Base-by-base conservation (phyloP, 305 asterid species). In the Fraxinus xanthoxyloides region DNA sequence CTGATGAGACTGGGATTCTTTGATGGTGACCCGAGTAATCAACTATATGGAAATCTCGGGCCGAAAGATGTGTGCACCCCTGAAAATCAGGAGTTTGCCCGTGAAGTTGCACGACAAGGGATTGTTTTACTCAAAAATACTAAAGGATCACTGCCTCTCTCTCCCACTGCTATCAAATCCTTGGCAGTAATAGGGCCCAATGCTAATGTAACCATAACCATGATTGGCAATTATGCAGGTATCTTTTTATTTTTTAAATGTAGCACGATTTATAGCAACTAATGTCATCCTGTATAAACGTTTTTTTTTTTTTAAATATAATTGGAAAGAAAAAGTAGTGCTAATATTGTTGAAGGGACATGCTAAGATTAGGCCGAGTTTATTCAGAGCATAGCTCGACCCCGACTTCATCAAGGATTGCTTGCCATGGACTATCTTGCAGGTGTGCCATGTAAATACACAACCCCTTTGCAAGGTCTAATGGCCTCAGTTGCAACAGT, bases 161-260 rank as follows among this genome's bases (percentile, higher is more conserved):
- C 97, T 4, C 78, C 90, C 17, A 59, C 91, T 17, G 65, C 80
- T 74, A 94, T 88, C 82, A 88, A 87, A 77, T 87, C 94, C 15
- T 90, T 95, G 36, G 97, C 97, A 0, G 93, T 95, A 0, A 95
- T 95, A 4, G 99, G 99, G 38, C 99, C 99, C 4, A 95, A 92
- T 82, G 94, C 95, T 15, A 83, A 91, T 76, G 93, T 75, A 23
- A 87, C 93, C 5, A 78, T 86, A 82, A 89, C 95, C 80, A 93
- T 94, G 97, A 73, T 95, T 23, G 99, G 97, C 83, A 94, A 88
- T 32, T 95, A 95, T 46, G 90, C 90, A 82, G 98, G 98, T 87
- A 83, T 23, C 35, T 69, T 65, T 65, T 24, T 12, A 23, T 61
- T 61, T 9, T 61, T 8, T 61, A 56, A 56, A 56, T 19, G 28